Conservation (phyloP, 2,329 filamentous ascomycete genomes). For the Fragosphaeria purpurea region DNA sequence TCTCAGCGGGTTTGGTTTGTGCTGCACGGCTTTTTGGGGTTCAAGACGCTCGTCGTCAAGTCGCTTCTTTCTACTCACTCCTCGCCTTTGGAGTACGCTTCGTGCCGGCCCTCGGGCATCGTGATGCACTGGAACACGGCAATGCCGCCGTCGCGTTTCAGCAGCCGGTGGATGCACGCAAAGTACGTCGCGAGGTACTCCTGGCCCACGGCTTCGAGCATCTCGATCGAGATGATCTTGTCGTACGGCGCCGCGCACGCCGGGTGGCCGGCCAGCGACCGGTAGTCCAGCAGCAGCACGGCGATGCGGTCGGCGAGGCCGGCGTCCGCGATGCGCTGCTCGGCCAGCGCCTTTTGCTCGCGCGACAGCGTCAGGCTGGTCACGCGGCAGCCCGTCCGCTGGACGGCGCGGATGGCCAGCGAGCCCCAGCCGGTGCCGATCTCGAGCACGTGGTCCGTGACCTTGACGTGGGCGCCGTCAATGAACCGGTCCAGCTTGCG, state of each 20-base stretch:
- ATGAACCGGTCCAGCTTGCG: slow-evolving; percentile 59
- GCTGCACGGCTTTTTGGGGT: too few relatives aligned
- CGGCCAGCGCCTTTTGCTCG: slow-evolving; percentile 59
- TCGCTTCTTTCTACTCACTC: slow-evolving; percentile 33
- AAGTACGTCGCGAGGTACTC: slow-evolving; percentile 62
- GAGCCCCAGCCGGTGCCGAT: slow-evolving; percentile 70
- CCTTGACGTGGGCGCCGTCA: slow-evolving; percentile 51
- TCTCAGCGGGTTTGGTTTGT: too few relatives aligned
- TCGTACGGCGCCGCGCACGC: slow-evolving; percentile 48
- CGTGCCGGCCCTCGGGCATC: slow-evolving; percentile 60
- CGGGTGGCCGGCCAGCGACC: slow-evolving; percentile 36
- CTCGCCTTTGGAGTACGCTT: slow-evolving; percentile 54
- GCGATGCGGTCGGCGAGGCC: slow-evolving; percentile 51
- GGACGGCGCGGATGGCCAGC: slow-evolving; percentile 60
- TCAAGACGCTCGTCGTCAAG: too few relatives aligned
- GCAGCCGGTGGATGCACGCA: slow-evolving; percentile 47
- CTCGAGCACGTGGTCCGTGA: slow-evolving; percentile 59
- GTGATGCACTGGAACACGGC: slow-evolving; percentile 70
- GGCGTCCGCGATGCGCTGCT: slow-evolving; percentile 51
- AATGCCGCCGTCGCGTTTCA: slow-evolving; percentile 57
- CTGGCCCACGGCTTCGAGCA: slow-evolving; percentile 64
- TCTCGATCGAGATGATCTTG: slow-evolving; percentile 66
- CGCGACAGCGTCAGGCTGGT: slow-evolving; percentile 59
- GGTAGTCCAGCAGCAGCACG: slow-evolving; percentile 61
- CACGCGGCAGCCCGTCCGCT: slow-evolving; percentile 55